A percentile compares a stretch with the other conserved stretches of the same genome.
Conservation (phyloP, 2,329 filamentous ascomycete genomes). For the Coleophoma eucalyptorum region DNA sequence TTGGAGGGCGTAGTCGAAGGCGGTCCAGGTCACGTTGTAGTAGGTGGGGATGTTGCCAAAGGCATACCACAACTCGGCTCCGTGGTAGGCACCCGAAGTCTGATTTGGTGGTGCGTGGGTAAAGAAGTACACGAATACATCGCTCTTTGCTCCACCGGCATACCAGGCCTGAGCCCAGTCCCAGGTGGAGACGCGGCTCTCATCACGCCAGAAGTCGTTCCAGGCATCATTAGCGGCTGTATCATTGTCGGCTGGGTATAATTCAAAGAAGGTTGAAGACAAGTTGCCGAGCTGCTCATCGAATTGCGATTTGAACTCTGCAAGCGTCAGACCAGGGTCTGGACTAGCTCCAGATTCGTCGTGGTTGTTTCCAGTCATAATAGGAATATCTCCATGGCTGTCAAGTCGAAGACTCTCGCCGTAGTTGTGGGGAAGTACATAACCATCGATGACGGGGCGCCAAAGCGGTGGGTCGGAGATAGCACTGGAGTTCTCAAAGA, state of each 20-base stretch:
- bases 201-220: conserved; percentile 19
- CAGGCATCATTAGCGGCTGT: conserved; percentile 10
- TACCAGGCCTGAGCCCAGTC: conserved; percentile 21
- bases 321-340: conserved; percentile 1
- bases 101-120: conserved; percentile 18
- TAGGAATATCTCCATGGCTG: conserved; percentile 19
- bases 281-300: neutral
- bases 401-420: conserved; percentile 10
- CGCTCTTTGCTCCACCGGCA: conserved; percentile 16
- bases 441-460: conserved; percentile 22
- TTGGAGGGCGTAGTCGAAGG: conserved; percentile 22
- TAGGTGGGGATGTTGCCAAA: conserved; percentile 24
- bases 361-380: conserved; percentile 24
- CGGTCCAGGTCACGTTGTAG: conserved; percentile 16
- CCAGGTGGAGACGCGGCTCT: conserved; percentile 20
- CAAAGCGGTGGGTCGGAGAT: conserved; percentile 16
- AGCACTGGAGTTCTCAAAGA: conserved; percentile 10
- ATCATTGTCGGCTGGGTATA: neutral
- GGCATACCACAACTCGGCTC: conserved; percentile 24
- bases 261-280: neutral
- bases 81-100: conserved; percentile 22
- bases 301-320: neutral
- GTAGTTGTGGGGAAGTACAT: conserved; percentile 19
- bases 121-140: conserved; percentile 24
- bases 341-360: conserved; percentile 13